Percentiles rank a stretch among this genome's conserved stretches.
Evolutionary conservation across 1,284 basidiomycete genomes (phyloP).

Genomic region (Moesziomyces antarcticus): DNA sequence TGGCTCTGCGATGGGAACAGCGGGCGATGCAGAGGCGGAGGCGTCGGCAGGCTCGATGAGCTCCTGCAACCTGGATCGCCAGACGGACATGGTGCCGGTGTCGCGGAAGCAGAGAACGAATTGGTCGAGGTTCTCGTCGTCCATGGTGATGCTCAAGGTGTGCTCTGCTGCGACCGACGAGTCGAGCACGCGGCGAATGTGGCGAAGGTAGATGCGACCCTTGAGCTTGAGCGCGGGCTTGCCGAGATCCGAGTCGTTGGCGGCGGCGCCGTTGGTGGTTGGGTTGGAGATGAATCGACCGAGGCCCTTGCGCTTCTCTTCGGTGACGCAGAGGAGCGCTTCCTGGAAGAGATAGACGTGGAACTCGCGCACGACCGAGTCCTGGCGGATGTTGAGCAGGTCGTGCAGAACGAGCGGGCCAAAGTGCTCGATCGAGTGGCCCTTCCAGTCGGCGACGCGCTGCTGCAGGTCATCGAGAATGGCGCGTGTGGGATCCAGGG

Average conservation of each 20-base stretch:
- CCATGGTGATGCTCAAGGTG: constrained; percentile 92
- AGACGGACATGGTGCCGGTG: constrained; percentile 84
- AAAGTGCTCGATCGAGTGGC: constrained; percentile 82
- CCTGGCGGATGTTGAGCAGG: constrained; percentile 85
- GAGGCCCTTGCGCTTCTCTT: constrained; percentile 83
- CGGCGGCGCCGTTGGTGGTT: constrained; percentile 3
- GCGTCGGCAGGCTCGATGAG: constrained; percentile 27
- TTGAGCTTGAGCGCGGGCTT: constrained; percentile 88
- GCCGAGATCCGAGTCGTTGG: constrained; percentile 11
- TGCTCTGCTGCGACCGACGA: constrained; percentile 81
- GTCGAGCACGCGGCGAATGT: constrained; percentile 86
- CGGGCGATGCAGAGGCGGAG: constrained; percentile 15
- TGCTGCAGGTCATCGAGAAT: constrained; percentile 87
- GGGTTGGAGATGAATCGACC: constrained; percentile 77
- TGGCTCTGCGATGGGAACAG: background rate
- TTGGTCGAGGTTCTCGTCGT: constrained; percentile 88
- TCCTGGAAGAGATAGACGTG: constrained; percentile 96
- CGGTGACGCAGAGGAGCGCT: constrained; percentile 93
- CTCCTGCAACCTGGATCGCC: constrained; percentile 73
- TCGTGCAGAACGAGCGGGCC: constrained; percentile 91
- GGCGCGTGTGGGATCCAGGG: constrained; percentile 73
- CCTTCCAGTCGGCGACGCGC: constrained; percentile 93
- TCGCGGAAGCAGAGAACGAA: constrained; percentile 96
- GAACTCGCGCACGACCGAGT: constrained; percentile 86
- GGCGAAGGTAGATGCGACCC: constrained; percentile 91